Base-by-base conservation (phyloP, 441 rosid species). In the Aquilaria agallochum region DNA sequence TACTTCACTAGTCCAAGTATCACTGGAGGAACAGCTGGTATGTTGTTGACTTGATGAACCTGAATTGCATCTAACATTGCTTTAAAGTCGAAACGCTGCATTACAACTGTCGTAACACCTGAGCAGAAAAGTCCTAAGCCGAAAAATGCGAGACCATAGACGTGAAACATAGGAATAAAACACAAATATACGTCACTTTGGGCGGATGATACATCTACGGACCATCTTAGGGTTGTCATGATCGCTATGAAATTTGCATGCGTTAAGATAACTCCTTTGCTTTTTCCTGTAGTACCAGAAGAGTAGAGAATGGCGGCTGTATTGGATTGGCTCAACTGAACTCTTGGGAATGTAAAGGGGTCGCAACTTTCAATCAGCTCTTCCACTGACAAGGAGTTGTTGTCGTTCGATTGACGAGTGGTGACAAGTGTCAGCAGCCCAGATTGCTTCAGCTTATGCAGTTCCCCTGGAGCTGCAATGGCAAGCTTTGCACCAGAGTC, bases 271-370 rank as follows among this genome's bases (percentile, higher is more conserved):
- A 87, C 87, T 3, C 94, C 94, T 63, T 87, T 87, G 66, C 88
- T 87, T 13, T 64, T 69, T 6, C 94, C 90, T 0, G 88, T 81
- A 31, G 94, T 86, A 30, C 84, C 94, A 7, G 94, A 87, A n/a
- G 90, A 87, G 73, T 84, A 87, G 2, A 84, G 73, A 47, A 87
- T 50, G 4, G 94, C 84, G 0, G 90, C 90, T 2, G 77, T 83
- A 47, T 87, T 87, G 0, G 76, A 51, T 54, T 84, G 94, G 10
- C 55, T 64, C 40, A 80, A 15, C 47, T 64, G 55, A 14, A 57
- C 51, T 12, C 11, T 54, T 0, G 78, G 80, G 51, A 70, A 61
- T 50, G 78, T 78, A 0, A 31, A 15, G n/a, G 84, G 76, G 46
- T 84, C 86, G 11, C 77, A 60, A 53, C 75, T 61, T 52, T 78